Evolutionary conservation across 2,329 filamentous ascomycete genomes (phyloP), one percentile per base, ranked within the genome.

Genomic region (Paecilomyces variotii): DNA sequence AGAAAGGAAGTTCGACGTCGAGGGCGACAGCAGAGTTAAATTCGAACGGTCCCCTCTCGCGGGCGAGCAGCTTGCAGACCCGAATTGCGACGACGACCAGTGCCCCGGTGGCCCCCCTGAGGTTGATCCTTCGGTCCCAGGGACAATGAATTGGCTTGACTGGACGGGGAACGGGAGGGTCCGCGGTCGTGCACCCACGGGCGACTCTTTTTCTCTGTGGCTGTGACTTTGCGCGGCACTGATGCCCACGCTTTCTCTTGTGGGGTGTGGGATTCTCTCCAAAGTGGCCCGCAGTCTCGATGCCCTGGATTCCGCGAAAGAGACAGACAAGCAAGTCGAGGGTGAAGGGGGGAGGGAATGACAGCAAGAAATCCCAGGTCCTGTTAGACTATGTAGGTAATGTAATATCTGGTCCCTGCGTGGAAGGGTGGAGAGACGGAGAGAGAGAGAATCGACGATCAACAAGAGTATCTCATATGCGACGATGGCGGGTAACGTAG

Each of bases 41-140:
- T 52, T 52, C 25, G 50, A 28, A 28, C 25, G 24, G 50, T 26
- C 50, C 27, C 27, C 24, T 14, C 19, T 24, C 45, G 24, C 50
- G 50, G 50, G 50, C 27, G 50, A 26, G 50, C 50, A 52, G 50
- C 50, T 52, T 52, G 50, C 50, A 52, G 50, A 14, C 27, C 50
- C 50, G 25, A 28, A 52, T 52, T 52, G 50, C 50, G 50, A 52
- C 50, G 50, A 52, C 50, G n/a, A 52, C 24, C 12, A 24, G 24
- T 26, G 50, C 50, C 19, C 35, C 24, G 24, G 50, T 52, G 50
- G 50, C 50, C 50, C 39, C 39, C 50, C 50, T 52, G 50, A 52
- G 50, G 50, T 52, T 52, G 50, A 52, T 52, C 50, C 50, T 52
- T 52, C 50, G 27, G 50, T 52, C n/a, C 50, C 50, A 52, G 50